Evolutionary conservation across 352 stramenopile species (phyloP).

Genomic region (Phytopythium sindhum): DNA sequence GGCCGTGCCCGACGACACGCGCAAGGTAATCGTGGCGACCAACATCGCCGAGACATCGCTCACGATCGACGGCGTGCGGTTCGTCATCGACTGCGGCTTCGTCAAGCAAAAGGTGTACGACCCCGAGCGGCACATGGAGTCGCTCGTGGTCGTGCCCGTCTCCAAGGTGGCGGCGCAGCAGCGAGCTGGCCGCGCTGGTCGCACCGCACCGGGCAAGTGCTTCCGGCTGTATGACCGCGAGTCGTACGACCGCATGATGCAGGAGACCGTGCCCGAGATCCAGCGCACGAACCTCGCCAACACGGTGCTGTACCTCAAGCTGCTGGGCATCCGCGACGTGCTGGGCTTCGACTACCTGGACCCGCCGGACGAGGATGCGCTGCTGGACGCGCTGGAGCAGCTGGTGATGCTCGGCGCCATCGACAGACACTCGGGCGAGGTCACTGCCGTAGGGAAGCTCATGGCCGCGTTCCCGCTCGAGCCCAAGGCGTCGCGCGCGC

Average conservation of each 20-base stretch:
- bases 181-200: constrained; percentile 92
- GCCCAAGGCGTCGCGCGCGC: constrained; percentile 54
- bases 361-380: constrained; percentile 56
- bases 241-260: constrained; percentile 94
- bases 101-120: constrained; percentile 94
- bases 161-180: constrained; percentile 94
- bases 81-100: constrained; percentile 78
- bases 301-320: constrained; percentile 91
- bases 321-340: constrained; percentile 70
- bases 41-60: constrained; percentile 99
- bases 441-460: constrained; percentile 64
- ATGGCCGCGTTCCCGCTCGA: constrained; percentile 86
- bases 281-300: constrained; percentile 92
- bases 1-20: constrained; percentile 59
- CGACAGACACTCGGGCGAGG: constrained; percentile 31
- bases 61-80: constrained; percentile 96
- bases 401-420: constrained; percentile 67
- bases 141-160: constrained; percentile 93
- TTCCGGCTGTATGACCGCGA: constrained; percentile 98
- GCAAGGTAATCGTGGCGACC: constrained; percentile 91
- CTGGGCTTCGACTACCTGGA: constrained; percentile 70
- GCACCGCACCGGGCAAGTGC: constrained; percentile 96
- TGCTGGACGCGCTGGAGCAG: constrained; percentile 76
- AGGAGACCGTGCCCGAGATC: constrained; percentile 99
- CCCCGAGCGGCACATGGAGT: constrained; percentile 66